Evolutionary conservation across 306 rosid species (phyloP).

Genomic region (Leucaena leucocephala): DNA sequence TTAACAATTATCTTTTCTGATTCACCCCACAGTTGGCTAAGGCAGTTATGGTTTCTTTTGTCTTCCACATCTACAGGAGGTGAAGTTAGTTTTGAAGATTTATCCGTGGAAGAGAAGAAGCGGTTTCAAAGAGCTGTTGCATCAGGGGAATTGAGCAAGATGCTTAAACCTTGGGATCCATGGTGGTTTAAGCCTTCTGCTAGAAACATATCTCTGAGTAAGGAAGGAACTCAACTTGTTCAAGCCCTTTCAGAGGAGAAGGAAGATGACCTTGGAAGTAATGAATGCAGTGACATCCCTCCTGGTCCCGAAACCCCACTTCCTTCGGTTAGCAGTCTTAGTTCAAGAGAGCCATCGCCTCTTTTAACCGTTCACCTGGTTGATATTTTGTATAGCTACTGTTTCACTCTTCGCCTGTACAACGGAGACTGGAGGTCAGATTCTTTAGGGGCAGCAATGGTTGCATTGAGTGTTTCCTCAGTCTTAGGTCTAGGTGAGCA

Average conservation of each 20-base stretch:
- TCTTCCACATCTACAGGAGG: slow-evolving; percentile 55
- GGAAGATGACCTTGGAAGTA: slow-evolving; percentile 36
- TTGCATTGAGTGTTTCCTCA: slow-evolving; percentile 66
- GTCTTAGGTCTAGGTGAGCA: slow-evolving; percentile 74
- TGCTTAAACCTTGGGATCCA: slow-evolving; percentile 95
- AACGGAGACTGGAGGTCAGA: slow-evolving; percentile 89
- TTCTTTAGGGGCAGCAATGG: slow-evolving; percentile 67
- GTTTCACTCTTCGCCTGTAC: slow-evolving; percentile 82
- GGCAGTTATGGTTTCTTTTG: slow-evolving; percentile 34
- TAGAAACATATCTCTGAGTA: slow-evolving; percentile 64
- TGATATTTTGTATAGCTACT: slow-evolving; percentile 75
- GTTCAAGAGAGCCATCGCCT: slow-evolving; percentile 78
- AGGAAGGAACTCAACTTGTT: slow-evolving; percentile 82
- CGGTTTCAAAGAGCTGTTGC: slow-evolving; percentile 84
- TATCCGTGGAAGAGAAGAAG: slow-evolving; percentile 79
- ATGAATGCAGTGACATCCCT: slow-evolving; percentile 59
- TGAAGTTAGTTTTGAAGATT: slow-evolving; percentile 73
- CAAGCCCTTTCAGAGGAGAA: slow-evolving; percentile 55
- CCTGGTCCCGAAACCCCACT: slow-evolving; percentile 70
- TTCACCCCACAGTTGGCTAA: slow-evolving; percentile 13
- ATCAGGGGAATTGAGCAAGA: slow-evolving; percentile 83
- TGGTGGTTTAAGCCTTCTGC: slow-evolving; percentile 93
- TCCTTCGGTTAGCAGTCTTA: slow-evolving; percentile 73
- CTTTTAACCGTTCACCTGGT: slow-evolving; percentile 74
- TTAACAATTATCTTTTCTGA: neutral